Base-by-base conservation (phyloP, 75 land plant genomes). In the Selaginella moellendorffii region DNA sequence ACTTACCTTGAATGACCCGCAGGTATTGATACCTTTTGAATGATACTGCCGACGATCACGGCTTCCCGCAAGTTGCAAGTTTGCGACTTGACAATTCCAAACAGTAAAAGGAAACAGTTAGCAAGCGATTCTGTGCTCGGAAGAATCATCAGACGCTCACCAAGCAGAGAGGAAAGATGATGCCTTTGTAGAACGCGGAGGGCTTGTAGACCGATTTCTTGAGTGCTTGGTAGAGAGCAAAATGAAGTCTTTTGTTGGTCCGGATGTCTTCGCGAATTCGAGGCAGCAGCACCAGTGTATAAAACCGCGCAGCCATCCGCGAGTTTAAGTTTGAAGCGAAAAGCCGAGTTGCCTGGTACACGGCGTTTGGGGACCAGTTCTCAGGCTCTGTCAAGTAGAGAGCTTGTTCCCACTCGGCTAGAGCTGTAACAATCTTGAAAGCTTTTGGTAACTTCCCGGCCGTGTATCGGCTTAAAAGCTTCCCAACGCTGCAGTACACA, bases 41-140 rank as follows among this genome's bases (percentile, higher is more conserved):
- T 78, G 29, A 93, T 72, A 71, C 98, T 88, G 29, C 98, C 96
- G 67, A 93, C 63, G 52, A 93, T 86, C 17, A 85, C 85, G 69
- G 98, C 98, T 69, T 93, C 98, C 59, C 90, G 73, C 51, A 93
- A 70, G 72, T 59, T 85, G 76, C 98, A 93, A 52, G 96, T 85
- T 1, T 90, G 66, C 28, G 98, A 85, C 98, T 93, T 82, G 65
- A 71, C 22, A 53, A 54, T 25, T 62, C 68, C 2, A 27, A 62
- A 27, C 17, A 62, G 14, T 56, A 56, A 19, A 56, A 9, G 8
- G 8, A 56, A 19, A 24, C 60, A 56, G 18, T 46, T 10, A 46
- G 52, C 52, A 46, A 61, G 46, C 46, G 46, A 5, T 5, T 36
- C 14, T 36, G 46, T 36, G 46, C 14, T 14, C 14, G 46, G 46